Evolutionary conservation across 2,329 filamentous ascomycete genomes (phyloP).

Genomic region (Calonectria henricotiae): DNA sequence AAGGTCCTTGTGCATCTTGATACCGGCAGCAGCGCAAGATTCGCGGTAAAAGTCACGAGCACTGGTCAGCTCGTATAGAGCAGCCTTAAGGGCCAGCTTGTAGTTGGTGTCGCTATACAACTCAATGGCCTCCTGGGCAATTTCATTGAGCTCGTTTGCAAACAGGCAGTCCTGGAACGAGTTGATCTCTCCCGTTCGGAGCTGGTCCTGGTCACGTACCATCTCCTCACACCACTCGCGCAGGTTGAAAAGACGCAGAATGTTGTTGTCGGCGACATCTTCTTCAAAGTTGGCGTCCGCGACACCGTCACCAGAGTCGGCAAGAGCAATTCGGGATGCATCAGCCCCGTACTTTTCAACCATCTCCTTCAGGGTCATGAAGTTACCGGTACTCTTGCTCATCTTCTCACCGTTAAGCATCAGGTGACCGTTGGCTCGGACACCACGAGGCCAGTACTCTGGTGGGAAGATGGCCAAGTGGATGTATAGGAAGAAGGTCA

Average conservation of each 20-base stretch:
- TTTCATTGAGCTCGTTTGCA: conserved; percentile 90
- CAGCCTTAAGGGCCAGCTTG: conserved; percentile 85
- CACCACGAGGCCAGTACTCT: conserved; percentile 89
- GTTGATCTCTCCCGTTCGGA: conserved; percentile 83
- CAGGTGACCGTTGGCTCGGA: conserved; percentile 93
- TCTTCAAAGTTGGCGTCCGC: conserved; percentile 99
- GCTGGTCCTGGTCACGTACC: conserved; percentile 76
- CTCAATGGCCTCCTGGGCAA: conserved; percentile 84
- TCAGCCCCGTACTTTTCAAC: conserved; percentile 96
- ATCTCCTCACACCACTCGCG: conserved; percentile 95
- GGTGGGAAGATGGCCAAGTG: conserved; percentile 91
- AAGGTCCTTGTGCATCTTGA: conserved; percentile 90
- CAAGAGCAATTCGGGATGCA: conserved; percentile 90
- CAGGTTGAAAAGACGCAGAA: conserved; percentile 85
- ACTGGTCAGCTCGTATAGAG: conserved; percentile 91
- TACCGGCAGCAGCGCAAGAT: conserved; percentile 80
- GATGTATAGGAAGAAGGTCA: conserved; percentile 96
- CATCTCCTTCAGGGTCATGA: conserved; percentile 90
- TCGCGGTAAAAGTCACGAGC: conserved; percentile 94
- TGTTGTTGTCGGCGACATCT: conserved; percentile 91
- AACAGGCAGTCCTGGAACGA: conserved; percentile 91
- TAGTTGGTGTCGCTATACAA: conserved; percentile 88
- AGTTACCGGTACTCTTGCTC: conserved; percentile 98
- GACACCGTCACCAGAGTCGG: conserved; percentile 94
- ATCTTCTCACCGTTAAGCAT: conserved; percentile 98